Conservation (phyloP, 2,329 filamentous ascomycete genomes). For the Aureobasidium sp. region DNA sequence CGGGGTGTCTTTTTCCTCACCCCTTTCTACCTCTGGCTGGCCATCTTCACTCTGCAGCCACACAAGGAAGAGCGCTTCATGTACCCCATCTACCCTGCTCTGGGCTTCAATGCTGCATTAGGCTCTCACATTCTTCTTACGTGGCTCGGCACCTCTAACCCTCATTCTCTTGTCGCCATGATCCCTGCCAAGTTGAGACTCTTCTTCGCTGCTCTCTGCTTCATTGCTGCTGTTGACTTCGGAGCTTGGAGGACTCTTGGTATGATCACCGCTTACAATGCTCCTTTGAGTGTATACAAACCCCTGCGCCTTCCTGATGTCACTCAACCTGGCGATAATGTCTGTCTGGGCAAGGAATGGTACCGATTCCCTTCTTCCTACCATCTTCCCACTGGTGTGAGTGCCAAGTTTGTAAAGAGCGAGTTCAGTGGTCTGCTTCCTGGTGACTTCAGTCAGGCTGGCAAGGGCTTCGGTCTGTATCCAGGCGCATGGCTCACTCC, state of each 20-base stretch:
- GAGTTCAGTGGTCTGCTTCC: slow-evolving; percentile 85
- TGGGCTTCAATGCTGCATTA: slow-evolving; percentile 82
- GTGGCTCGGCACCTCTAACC: slow-evolving; percentile 64
- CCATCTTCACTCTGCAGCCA: slow-evolving; percentile 82
- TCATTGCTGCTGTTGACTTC: slow-evolving; percentile 55
- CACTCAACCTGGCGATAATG: slow-evolving; percentile 55
- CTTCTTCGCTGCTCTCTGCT: slow-evolving; percentile 40
- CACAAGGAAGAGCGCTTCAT: slow-evolving; percentile 99
- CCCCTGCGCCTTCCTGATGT: slow-evolving; percentile 55
- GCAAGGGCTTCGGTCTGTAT: slow-evolving; percentile 62
- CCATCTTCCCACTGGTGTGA: slow-evolving; percentile 75
- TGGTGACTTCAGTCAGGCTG: slow-evolving; percentile 77
- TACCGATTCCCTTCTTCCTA: slow-evolving; percentile 94
- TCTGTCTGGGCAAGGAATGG: slow-evolving; percentile 96
- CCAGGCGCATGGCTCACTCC: slow-evolving; percentile 80
- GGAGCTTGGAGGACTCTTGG: slow-evolving; percentile 68
- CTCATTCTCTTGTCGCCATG: slow-evolving; percentile 59
- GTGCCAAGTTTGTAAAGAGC: slow-evolving; percentile 82
- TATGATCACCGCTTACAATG: slow-evolving; percentile 73
- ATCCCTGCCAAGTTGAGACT: slow-evolving; percentile 69
- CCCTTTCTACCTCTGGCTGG: slow-evolving; percentile 92
- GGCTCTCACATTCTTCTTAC: slow-evolving; percentile 73
- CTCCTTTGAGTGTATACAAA: slow-evolving; percentile 65
- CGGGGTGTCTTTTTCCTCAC: slow-evolving; percentile 70
- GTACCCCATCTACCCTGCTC: slow-evolving; percentile 90